Base-by-base conservation (phyloP, 2,329 filamentous ascomycete genomes). In the Colletotrichum trifolii region DNA sequence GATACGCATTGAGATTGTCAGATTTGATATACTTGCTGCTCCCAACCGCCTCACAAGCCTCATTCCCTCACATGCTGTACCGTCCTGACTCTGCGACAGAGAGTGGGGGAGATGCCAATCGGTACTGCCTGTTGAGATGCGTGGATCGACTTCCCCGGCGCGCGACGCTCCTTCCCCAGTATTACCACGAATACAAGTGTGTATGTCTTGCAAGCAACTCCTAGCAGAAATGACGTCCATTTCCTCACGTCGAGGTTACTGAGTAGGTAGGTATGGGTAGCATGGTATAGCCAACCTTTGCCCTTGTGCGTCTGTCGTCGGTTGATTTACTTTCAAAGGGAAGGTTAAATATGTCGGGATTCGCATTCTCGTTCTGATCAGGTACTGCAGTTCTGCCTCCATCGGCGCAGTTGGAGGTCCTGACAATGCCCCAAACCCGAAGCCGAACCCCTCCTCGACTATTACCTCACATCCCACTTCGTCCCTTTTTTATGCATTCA, bases 401-500 rank as follows among this genome's bases (percentile, higher is more conserved):
- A 25, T 25, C 25, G 25, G 25, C 25, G 25, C 25, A 46, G n/a
- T 48, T 15, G 39, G 13, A 33, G 11, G 45, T 5, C 38, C 25
- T 33, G 40, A 40, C 38, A 40, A 36, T 42, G 12, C 39, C 40
- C 46, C 40, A 55, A 61, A 56, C 35, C 25, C 54, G 15, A 45
- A 40, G 36, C 40, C 40, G 35, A 63, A 58, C 52, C 34, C 59
- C 48, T 55, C 42, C 54, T 42, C 54, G 17, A 49, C 50, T 13
- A 25, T 25, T 25, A 50, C 45, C 36, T 34, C n/a, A 40, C 25
- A 65, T 62, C 58, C 58, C 59, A 57, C 38, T 62, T 49, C 63
- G n/a, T 62, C 63, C 39, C 63, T 63, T 63, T 52, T 53, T 45
- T 58, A 63, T 62, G 47, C 45, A 62, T 48, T 57, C 47, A 53